Base-by-base conservation (phyloP, 495 filamentous ascomycete genomes). In the Penicillium samsonianum region DNA sequence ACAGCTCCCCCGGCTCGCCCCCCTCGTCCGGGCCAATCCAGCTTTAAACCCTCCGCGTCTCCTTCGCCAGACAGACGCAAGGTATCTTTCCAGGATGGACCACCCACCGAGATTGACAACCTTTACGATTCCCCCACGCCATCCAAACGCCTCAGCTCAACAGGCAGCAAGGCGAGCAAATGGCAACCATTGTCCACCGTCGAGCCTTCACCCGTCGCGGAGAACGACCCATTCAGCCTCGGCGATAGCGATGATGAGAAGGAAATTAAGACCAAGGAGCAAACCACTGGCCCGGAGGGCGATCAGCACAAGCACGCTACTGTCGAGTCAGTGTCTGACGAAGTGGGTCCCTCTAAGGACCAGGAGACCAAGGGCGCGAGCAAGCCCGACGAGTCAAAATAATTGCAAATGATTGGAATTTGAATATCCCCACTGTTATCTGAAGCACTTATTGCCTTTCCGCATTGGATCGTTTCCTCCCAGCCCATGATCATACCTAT, bases 201-300 rank as follows among this genome's bases (percentile, higher is more conserved):
- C 6, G 92, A 95, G 43, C 94, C 95, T 5, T 88, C 84, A 50
- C 94, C 95, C 31, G 86, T 93, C 43, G 85, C 83, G 10, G 93
- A 98, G 59, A 90, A 95, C 63, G 94, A 98, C 66, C 94, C 94
- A 0, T 98, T 98, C 73, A 96, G 90, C 63, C 82, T 98, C 10
- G 94, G 94, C 2, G 94, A 98, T 65, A 96, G 92, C 63, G 91
- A 96, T 57, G 94, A 98, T 48, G 95, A 98, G 73, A 88, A 89
- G 59, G 92, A 91, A n/a, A 70, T 78, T 16, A 90, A 89, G 71
- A 65, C 78, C 35, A 87, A 87, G 62, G 86, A 88, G 50, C 68
- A 76, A 45, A 75, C 76, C 57, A 82, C 84, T 57, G 63, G 79
- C 55, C 85, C 89, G 59, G 89, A 91, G 68, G 76, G 73, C 20